Conservation (phyloP, 139 green algal genomes). For the Chara braunii region DNA sequence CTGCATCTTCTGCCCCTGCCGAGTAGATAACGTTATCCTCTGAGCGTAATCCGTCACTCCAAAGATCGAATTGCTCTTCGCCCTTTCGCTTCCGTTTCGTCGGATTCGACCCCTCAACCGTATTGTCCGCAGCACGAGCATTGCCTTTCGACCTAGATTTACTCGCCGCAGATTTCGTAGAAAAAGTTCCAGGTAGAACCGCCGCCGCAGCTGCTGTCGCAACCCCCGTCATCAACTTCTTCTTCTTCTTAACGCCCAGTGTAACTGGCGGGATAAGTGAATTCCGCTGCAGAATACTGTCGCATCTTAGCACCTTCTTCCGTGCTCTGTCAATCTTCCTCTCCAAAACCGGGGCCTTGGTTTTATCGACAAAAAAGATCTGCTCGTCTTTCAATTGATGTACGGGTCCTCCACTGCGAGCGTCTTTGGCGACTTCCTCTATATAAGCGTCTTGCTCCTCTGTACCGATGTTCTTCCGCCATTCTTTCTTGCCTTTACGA, state of each 20-base stretch:
- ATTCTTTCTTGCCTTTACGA: slow-evolving; percentile 20
- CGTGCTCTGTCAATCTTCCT: slow-evolving; percentile 1
- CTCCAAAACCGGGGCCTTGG: neutral
- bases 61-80: no score
- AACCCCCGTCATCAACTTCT: neutral
- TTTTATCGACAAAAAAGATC: slow-evolving; percentile 19
- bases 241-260: neutral
- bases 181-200: neutral
- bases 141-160: no score
- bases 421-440: neutral
- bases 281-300: slow-evolving; percentile 1
- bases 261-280: neutral
- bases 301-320: neutral
- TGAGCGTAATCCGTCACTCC: no score
- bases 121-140: no score
- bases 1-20: no score
- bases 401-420: neutral
- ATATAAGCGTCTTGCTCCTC: slow-evolving; percentile 7
- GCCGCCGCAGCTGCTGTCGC: neutral
- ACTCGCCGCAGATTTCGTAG: no score
- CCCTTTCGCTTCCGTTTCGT: no score
- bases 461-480: slow-evolving; percentile 21
- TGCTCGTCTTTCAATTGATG: neutral
- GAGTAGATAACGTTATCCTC: no score
- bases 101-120: no score